Conservation (phyloP, 495 filamentous ascomycete genomes). For the Aspergillus funiculosus region DNA sequence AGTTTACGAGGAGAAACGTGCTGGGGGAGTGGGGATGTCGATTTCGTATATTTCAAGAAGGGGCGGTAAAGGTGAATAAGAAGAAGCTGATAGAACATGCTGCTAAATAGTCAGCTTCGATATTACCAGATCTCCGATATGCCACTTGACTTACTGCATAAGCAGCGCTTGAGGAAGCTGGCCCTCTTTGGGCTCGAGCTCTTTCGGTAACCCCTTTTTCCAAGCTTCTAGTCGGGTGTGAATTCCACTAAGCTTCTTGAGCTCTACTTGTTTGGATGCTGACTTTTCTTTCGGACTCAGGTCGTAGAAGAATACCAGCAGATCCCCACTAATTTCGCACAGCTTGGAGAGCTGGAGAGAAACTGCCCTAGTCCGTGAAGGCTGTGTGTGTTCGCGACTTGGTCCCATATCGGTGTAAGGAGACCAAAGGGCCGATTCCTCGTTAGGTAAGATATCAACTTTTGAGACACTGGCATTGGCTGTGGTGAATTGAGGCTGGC, state of each 20-base stretch:
- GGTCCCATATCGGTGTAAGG: slow-evolving; percentile 84
- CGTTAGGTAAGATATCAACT: slow-evolving; percentile 82
- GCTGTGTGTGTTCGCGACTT: slow-evolving; percentile 62
- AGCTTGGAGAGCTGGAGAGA: slow-evolving; percentile 75
- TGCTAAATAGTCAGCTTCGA: slow-evolving; percentile 43
- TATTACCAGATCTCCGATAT: neutral
- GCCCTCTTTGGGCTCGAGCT: slow-evolving; percentile 85
- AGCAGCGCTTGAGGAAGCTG: slow-evolving; percentile 82
- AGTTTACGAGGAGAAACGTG: slow-evolving; percentile 88
- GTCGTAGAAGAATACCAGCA: slow-evolving; percentile 87
- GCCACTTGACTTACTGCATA: slow-evolving; percentile 72
- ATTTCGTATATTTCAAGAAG: slow-evolving; percentile 83
- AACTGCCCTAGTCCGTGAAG: slow-evolving; percentile 75
- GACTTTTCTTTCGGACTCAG: slow-evolving; percentile 57
- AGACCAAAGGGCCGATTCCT: slow-evolving; percentile 80
- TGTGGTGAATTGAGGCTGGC: slow-evolving; percentile 78
- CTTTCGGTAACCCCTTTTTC: slow-evolving; percentile 77
- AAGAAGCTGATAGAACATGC: slow-evolving; percentile 95
- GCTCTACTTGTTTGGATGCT: slow-evolving; percentile 64
- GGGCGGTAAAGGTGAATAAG: slow-evolving; percentile 97
- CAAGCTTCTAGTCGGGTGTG: slow-evolving; percentile 88
- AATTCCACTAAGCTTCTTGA: slow-evolving; percentile 88
- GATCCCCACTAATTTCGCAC: slow-evolving; percentile 89
- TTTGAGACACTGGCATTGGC: slow-evolving; percentile 77
- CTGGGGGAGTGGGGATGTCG: slow-evolving; percentile 72